Percentiles rank a stretch among this genome's conserved stretches.
phyloP scores from a whole-genome alignment of 2,329 filamentous ascomycete genomes.

The Thelonectria rubi region DNA sequence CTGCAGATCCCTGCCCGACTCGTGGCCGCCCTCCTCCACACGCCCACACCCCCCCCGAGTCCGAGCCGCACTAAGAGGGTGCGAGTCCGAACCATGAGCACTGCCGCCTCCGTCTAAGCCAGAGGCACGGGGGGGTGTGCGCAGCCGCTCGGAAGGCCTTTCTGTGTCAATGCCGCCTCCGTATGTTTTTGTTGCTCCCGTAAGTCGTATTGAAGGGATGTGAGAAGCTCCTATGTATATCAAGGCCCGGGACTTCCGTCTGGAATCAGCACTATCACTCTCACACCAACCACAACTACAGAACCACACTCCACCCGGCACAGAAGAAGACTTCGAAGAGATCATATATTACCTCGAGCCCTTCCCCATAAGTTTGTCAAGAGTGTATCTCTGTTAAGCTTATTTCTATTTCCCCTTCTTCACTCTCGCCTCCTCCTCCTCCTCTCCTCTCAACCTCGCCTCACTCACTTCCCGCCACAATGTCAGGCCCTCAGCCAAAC shows the following conservation, averaged over 20 bases:
- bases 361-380: neutral
- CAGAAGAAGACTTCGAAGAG: too few relatives aligned
- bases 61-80: slow-evolving; percentile 13
- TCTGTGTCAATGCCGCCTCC: neutral
- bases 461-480: slow-evolving; percentile 32
- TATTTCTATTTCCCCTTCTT: neutral
- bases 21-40: neutral
- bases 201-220: neutral
- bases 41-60: slow-evolving; percentile 1
- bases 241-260: slow-evolving; percentile 15
- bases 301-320: neutral
- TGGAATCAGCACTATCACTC: slow-evolving; percentile 1
- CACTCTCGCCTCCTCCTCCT: neutral
- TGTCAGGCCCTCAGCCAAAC: slow-evolving; percentile 30
- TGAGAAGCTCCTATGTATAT: neutral
- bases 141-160: slow-evolving; percentile 1
- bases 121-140: neutral
- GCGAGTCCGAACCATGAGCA: slow-evolving; percentile 13
- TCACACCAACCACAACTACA: slow-evolving; percentile 8
- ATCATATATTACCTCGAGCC: slow-evolving; percentile 3
- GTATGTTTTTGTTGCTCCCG: neutral
- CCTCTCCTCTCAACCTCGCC: neutral
- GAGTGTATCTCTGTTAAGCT: slow-evolving; percentile 9
- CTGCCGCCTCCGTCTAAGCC: slow-evolving; percentile 7
- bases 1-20: slow-evolving; percentile 6